These are phyloP conservation scores for Diaporthe citrichinensis DNA, from an alignment of 2,329 filamentous ascomycete genomes.

Conservation along the genomic window DNA sequence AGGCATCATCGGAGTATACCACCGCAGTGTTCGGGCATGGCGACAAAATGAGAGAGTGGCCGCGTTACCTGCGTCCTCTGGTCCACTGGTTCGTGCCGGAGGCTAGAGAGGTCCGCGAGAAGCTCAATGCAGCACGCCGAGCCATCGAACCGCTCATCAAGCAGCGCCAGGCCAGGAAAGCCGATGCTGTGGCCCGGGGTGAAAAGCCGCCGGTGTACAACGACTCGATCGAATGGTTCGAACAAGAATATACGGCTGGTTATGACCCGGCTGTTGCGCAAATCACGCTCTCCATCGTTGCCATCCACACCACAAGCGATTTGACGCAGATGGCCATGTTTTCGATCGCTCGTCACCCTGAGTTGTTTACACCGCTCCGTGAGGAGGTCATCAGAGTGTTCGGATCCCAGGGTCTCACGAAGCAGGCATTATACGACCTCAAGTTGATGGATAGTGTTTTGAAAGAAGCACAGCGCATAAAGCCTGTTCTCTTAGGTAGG, in stretches of 20 bases:
- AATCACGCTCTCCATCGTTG: conserved; percentile 44
- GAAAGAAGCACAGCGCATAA: conserved; percentile 7
- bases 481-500: conserved; percentile 19
- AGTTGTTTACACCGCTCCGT: conserved; percentile 44
- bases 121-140: neutral
- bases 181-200: conserved; percentile 34
- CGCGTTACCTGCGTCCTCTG: neutral
- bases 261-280: conserved; percentile 42
- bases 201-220: neutral
- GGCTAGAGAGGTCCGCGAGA: neutral
- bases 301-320: conserved; percentile 47
- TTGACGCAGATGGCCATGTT: conserved; percentile 43
- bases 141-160: conserved; percentile 10
- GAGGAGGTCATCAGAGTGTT: conserved; percentile 45
- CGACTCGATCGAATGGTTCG: conserved; percentile 18
- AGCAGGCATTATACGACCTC: conserved; percentile 44
- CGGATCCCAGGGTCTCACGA: conserved; percentile 41
- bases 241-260: conserved; percentile 1
- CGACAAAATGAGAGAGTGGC: neutral
- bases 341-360: conserved; percentile 43
- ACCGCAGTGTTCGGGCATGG: neutral
- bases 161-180: neutral
- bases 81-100: conserved; percentile 19
- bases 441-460: conserved; percentile 28
- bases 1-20: conserved; percentile 44